phyloP scores from a whole-genome alignment of 495 filamentous ascomycete species.

The Xylaria cubensis region DNA sequence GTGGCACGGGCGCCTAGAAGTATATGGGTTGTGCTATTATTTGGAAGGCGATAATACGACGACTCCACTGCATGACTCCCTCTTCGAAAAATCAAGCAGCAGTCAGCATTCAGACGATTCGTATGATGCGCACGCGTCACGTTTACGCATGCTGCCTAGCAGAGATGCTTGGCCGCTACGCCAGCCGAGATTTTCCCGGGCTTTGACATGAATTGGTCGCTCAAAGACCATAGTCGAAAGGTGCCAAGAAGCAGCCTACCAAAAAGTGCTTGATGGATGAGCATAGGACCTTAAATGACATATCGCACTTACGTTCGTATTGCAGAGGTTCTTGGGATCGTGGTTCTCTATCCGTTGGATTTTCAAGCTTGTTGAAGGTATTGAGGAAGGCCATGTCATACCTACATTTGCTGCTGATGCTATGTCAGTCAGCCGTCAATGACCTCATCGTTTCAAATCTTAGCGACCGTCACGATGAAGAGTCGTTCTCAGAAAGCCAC shows the following conservation, averaged over 20 bases:
- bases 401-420: background rate
- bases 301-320: background rate
- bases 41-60: background rate
- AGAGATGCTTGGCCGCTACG: background rate
- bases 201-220: background rate
- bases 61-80: too few species aligned
- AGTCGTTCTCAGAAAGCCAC: background rate
- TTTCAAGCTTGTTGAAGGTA: background rate
- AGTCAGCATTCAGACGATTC: background rate
- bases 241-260: background rate
- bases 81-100: background rate
- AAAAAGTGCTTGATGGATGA: background rate
- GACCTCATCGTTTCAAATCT: constrained; percentile 1
- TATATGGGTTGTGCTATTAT: background rate
- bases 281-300: background rate
- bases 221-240: too few species aligned
- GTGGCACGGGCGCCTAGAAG: background rate
- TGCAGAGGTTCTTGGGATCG: background rate
- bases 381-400: background rate
- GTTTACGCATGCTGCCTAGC: background rate
- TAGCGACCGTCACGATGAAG: background rate
- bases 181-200: background rate
- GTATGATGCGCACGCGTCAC: too few species aligned
- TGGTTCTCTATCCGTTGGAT: background rate
- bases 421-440: background rate